Evolutionary conservation across 805 yeast genomes (phyloP).

Genomic region (Starmerella etchellsii): DNA sequence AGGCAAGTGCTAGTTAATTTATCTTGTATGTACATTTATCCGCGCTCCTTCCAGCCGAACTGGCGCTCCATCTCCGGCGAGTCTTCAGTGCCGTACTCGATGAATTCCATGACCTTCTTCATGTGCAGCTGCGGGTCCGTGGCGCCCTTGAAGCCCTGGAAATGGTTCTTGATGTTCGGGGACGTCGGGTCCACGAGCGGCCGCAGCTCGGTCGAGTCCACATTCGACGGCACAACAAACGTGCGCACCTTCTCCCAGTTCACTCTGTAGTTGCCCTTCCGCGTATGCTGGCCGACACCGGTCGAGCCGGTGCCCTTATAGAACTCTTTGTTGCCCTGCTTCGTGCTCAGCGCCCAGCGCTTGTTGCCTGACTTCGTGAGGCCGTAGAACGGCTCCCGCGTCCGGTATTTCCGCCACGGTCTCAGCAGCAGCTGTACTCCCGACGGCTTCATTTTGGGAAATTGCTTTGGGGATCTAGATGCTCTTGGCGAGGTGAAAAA

Average conservation of each 20-base stretch:
- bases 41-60: conserved; percentile 22
- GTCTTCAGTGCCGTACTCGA: conserved; percentile 47
- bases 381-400: conserved; percentile 79
- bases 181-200: conserved; percentile 68
- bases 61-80: conserved; percentile 22
- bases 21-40: conserved; percentile 7
- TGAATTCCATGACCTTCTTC: conserved; percentile 58
- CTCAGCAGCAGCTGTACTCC: conserved; percentile 42
- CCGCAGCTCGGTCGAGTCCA: conserved; percentile 34
- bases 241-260: conserved; percentile 83
- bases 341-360: conserved; percentile 69
- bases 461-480: too few species aligned
- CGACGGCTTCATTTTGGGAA: conserved; percentile 27
- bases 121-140: conserved; percentile 62
- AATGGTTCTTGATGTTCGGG: conserved; percentile 57
- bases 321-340: conserved; percentile 85
- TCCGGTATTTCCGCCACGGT: conserved; percentile 80
- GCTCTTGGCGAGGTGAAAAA: too few species aligned
- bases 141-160: conserved; percentile 57
- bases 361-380: conserved; percentile 63
- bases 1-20: background rate
- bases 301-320: conserved; percentile 96
- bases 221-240: conserved; percentile 60
- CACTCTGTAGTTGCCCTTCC: conserved; percentile 59
- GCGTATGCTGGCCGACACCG: conserved; percentile 74